Conservation (phyloP, 2,329 filamentous ascomycete species). For the Lasiodiplodia theobromae region DNA sequence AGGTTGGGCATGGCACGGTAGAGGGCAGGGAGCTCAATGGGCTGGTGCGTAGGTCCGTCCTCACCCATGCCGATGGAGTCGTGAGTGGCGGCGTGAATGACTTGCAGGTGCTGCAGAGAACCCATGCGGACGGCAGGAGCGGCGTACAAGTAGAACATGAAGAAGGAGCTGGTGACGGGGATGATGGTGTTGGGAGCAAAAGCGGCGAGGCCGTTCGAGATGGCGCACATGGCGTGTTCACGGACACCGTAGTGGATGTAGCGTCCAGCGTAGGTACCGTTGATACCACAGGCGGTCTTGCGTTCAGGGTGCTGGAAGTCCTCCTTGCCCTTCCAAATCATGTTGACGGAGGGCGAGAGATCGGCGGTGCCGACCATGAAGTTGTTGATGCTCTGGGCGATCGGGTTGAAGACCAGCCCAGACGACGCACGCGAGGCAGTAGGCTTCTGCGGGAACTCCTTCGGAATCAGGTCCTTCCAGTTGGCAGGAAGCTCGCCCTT, state of each 20-base stretch:
- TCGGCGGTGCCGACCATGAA: constrained; percentile 80
- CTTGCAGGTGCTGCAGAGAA: constrained; percentile 61
- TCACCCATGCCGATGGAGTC: constrained; percentile 67
- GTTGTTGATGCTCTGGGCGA: constrained; percentile 82
- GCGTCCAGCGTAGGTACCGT: constrained; percentile 62
- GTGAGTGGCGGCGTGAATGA: constrained; percentile 68
- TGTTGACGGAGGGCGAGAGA: constrained; percentile 60
- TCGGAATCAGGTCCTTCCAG: constrained; percentile 60
- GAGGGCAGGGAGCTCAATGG: constrained; percentile 63
- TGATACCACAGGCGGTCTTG: constrained; percentile 55
- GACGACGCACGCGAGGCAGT: constrained; percentile 61
- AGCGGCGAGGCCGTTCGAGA: constrained; percentile 64
- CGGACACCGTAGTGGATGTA: constrained; percentile 55
- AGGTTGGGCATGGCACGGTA: constrained; percentile 70
- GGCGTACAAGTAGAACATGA: constrained; percentile 69
- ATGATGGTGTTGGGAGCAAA: constrained; percentile 59
- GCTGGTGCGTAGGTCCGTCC: constrained; percentile 69
- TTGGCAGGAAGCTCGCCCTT: constrained; percentile 57
- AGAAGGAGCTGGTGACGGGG: constrained; percentile 66
- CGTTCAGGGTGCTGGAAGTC: constrained; percentile 57
- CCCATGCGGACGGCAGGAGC: constrained; percentile 68
- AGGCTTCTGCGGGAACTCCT: constrained; percentile 53
- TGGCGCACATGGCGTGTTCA: constrained; percentile 48
- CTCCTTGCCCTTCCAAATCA: constrained; percentile 61
- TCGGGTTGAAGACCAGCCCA: constrained; percentile 60